Conservation (phyloP, 2,329 filamentous ascomycete genomes). For the Chaetomium sp. region DNA sequence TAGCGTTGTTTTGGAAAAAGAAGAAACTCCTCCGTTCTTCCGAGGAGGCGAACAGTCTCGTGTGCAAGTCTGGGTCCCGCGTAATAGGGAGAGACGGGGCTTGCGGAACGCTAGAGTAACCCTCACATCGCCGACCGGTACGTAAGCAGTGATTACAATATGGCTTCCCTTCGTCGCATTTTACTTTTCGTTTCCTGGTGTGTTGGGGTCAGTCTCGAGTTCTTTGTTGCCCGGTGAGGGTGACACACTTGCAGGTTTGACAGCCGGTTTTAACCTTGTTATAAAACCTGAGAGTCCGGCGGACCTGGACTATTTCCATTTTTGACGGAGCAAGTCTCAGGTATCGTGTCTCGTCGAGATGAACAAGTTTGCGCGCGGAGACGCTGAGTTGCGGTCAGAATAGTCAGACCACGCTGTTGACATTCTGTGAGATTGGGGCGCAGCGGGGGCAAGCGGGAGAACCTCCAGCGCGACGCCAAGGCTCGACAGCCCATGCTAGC, state of each 20-base stretch:
- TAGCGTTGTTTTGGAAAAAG: constrained; percentile 14
- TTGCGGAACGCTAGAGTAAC: constrained; percentile 7
- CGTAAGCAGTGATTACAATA: constrained; percentile 18
- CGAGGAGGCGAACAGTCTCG: constrained; percentile 10
- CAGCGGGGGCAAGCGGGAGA: no score
- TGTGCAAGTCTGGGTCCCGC: not conserved
- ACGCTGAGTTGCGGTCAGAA: no score
- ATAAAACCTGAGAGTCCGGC: constrained; percentile 3
- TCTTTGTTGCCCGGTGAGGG: not conserved
- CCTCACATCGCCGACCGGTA: constrained; percentile 19
- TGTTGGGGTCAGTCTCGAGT: not conserved
- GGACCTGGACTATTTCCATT: constrained; percentile 2
- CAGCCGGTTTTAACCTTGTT: constrained; percentile 16
- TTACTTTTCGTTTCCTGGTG: constrained; percentile 21
- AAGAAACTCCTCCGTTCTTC: constrained; percentile 17
- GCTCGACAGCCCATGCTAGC: no score
- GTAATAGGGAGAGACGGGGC: not conserved
- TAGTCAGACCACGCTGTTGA: no score
- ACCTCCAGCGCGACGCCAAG: no score
- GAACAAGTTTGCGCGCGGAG: no score
- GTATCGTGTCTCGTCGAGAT: no score
- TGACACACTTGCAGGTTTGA: constrained; percentile 19
- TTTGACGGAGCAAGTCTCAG: no score
- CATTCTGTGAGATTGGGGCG: no score
- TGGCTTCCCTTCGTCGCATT: constrained; percentile 24